Percentiles rank a stretch among this genome's conserved stretches.
These are phyloP conservation scores for Spongiforma sp. DNA, from an alignment of 1,284 basidiomycete genomes.

Conservation along the genomic window DNA sequence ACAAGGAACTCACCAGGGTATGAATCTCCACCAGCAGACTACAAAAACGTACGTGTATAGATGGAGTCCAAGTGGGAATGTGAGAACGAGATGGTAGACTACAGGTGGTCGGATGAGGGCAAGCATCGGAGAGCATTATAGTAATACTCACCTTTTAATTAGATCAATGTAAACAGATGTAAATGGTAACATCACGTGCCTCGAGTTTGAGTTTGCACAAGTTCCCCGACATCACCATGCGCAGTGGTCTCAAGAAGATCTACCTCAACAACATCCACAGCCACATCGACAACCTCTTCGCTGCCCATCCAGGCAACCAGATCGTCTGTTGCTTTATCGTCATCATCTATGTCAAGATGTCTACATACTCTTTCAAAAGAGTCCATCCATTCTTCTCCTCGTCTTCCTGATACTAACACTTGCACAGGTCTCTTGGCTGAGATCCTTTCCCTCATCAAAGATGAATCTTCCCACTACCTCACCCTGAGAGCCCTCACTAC, in stretches of 20 bases:
- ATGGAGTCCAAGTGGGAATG: no score
- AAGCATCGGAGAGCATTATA: no score
- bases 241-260: constrained; percentile 64
- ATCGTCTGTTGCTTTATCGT: constrained; percentile 58
- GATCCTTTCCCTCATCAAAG: constrained; percentile 56
- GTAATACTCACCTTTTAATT: no score
- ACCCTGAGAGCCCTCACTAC: constrained; percentile 59
- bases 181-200: no score
- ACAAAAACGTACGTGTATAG: no score
- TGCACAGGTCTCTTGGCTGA: constrained; percentile 55
- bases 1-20: no score
- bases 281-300: constrained; percentile 52
- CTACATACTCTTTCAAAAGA: constrained; percentile 60
- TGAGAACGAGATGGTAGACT: no score
- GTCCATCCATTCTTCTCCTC: constrained; percentile 33
- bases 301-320: constrained; percentile 42
- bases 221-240: constrained; percentile 55
- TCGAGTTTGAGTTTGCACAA: no score
- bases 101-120: no score
- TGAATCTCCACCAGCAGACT: no score
- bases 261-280: constrained; percentile 54
- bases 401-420: not conserved
- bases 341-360: constrained; percentile 68
- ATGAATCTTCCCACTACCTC: constrained; percentile 51
- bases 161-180: no score